A percentile compares a stretch with the other conserved stretches of the same genome.
phyloP scores from a whole-genome alignment of 1,139 yeast genomes.

The Taiozyma sp. region DNA sequence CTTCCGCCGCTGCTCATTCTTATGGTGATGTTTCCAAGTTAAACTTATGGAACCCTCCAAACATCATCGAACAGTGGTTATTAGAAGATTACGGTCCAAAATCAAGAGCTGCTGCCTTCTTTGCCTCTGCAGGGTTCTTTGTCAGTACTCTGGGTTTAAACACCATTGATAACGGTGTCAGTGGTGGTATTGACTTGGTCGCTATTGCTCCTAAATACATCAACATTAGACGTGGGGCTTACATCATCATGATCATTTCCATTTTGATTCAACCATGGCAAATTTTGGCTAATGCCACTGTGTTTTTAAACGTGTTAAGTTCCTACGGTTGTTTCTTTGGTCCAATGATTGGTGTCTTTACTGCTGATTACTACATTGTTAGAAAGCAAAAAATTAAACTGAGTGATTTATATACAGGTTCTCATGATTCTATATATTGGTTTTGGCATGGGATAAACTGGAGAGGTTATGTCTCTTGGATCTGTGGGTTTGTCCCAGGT shows the following conservation, averaged over 20 bases:
- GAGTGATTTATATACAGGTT: slow-evolving; percentile 27
- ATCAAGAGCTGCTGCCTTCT: slow-evolving; percentile 32
- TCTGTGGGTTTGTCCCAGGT: slow-evolving; percentile 33
- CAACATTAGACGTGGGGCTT: slow-evolving; percentile 34
- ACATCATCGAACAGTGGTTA: slow-evolving; percentile 26
- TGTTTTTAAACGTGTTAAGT: slow-evolving; percentile 28
- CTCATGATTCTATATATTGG: slow-evolving; percentile 27
- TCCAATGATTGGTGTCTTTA: slow-evolving; percentile 27
- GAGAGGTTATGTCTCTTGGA: slow-evolving; percentile 26
- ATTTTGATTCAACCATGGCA: slow-evolving; percentile 32
- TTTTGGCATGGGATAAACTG: slow-evolving; percentile 28
- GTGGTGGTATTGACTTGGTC: slow-evolving; percentile 41
- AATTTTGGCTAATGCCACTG: slow-evolving; percentile 27
- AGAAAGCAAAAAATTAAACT: slow-evolving; percentile 26
- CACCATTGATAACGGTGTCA: slow-evolving; percentile 36
- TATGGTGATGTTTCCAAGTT: slow-evolving; percentile 29
- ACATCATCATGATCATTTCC: slow-evolving; percentile 25
- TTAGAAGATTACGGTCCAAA: slow-evolving; percentile 25
- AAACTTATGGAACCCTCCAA: slow-evolving; percentile 34
- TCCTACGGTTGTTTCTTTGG: slow-evolving; percentile 29
- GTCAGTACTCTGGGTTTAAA: slow-evolving; percentile 33
- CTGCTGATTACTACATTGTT: slow-evolving; percentile 26
- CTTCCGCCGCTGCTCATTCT: slow-evolving; percentile 35
- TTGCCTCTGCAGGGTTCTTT: slow-evolving; percentile 28
- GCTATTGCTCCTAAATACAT: slow-evolving; percentile 35